These are phyloP conservation scores for Fusarium annulatum DNA, from an alignment of 2,329 filamentous ascomycete species.

Conservation along the genomic window DNA sequence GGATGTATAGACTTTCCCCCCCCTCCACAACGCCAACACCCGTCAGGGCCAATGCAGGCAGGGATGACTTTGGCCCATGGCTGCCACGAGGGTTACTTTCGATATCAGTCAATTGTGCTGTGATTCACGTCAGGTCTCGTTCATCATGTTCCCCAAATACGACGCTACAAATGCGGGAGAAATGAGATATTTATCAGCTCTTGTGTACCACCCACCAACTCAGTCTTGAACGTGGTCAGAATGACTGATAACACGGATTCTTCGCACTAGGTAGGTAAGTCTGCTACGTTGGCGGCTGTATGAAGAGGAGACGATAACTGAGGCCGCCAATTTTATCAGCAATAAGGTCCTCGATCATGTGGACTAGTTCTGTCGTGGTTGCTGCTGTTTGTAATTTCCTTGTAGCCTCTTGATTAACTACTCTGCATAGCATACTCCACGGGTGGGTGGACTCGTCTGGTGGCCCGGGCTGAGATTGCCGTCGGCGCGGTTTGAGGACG, in stretches of 20 bases:
- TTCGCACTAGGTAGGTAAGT: constrained; percentile 35
- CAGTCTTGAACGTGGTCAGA: background rate
- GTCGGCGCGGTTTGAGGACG: constrained; percentile 44
- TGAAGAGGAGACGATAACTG: constrained; percentile 18
- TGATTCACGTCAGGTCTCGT: constrained; percentile 35
- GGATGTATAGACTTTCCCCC: background rate
- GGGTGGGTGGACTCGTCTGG: constrained; percentile 20
- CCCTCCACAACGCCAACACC: constrained; percentile 20
- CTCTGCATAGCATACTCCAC: constrained; percentile 21
- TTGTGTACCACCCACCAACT: background rate
- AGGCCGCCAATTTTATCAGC: constrained; percentile 37
- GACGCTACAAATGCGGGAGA: constrained; percentile 29
- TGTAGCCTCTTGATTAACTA: constrained; percentile 34
- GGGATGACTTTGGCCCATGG: constrained; percentile 43
- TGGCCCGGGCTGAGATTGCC: constrained; percentile 45
- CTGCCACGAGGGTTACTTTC: constrained; percentile 43
- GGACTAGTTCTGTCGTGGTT: constrained; percentile 21
- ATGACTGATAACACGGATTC: constrained; percentile 2
- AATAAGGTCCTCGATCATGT: constrained; percentile 28
- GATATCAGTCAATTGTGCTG: constrained; percentile 26
- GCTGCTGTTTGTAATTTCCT: constrained; percentile 31
- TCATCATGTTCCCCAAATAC: constrained; percentile 29
- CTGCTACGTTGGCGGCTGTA: constrained; percentile 38
- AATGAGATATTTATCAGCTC: constrained; percentile 1
- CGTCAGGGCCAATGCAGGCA: constrained; percentile 35